Base-by-base conservation (phyloP, 306 rosid genomes). In the Lathyrus aphaca region DNA sequence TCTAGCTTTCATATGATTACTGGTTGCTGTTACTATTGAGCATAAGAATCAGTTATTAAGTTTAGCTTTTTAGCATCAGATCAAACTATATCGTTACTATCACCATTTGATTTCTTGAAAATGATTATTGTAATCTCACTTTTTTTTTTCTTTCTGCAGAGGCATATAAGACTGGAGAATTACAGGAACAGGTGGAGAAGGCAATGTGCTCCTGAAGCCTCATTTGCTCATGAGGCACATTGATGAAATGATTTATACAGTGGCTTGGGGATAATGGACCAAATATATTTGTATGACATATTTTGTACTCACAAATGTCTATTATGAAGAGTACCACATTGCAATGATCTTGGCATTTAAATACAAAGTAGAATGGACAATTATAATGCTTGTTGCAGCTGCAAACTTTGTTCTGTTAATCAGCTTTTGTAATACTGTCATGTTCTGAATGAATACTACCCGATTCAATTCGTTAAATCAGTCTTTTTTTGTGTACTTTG, bases 151-250 rank as follows among this genome's bases (percentile, higher is more conserved):
- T 82, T 66, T 69, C 48, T 77, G 21, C 89, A 94, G 97, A 94
- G 58, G 97, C 96, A 78, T 94, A 86, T 80, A 79, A 90, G 79
- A 90, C 76, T 0, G 97, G 98, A 14, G 79, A 90, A 76, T 76
- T 94, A 82, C 97, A 88, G 78, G 97, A 94, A 80, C 39, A 59
- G 74, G 64, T 94, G 86, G 96, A 90, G 87, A 94, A 84, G 91
- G 88, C 89, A 19, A 81, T 88, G 88, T 88, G 91, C 74, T 84
- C 96, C 1, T 93, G 86, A 90, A 71, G 69, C 72, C n/a, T 27
- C 64, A 10, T 44, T 58, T 56, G 38, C 51, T 37, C 61, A 19
- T 11, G 66, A 62, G 39, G 25, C 25, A 23, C 25, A 23, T 1
- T 23, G 25, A 23, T 1, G 25, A 23, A 23, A 65, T 57, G 58